Percentiles rank a stretch among this genome's conserved stretches.
Conservation (phyloP, 108 stramenopile species). For the Nannochloropsis gaditana region DNA sequence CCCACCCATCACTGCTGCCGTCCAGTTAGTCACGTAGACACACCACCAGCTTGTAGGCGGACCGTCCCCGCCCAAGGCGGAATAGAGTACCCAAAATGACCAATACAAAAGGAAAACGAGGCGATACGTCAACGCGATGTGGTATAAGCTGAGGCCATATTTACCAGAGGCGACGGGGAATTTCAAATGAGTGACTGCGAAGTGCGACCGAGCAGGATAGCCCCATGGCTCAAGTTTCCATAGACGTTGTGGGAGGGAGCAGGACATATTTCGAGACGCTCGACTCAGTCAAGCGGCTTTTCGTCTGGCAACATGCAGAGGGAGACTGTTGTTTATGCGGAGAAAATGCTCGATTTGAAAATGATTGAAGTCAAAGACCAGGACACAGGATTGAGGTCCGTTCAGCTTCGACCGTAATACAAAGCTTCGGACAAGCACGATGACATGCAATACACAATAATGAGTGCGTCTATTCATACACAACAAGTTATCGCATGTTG, state of each 20-base stretch:
- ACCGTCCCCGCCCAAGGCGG: background rate
- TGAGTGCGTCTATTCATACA: no score
- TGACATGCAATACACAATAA: no score
- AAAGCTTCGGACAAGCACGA: no score
- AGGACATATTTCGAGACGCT: background rate
- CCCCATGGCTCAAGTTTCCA: background rate
- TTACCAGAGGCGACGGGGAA: background rate
- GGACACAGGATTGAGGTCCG: no score
- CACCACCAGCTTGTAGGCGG: slow-evolving; percentile 10
- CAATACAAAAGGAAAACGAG: background rate
- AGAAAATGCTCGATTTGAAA: no score
- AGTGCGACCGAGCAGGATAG: background rate
- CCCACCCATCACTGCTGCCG: background rate
- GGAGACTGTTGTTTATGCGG: no score
- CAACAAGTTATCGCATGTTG: no score
- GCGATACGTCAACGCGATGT: background rate
- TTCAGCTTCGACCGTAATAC: no score
- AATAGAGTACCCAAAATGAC: background rate
- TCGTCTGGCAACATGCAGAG: no score
- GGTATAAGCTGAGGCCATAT: background rate
- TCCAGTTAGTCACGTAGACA: background rate
- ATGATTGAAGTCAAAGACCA: no score
- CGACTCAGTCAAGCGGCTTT: no score
- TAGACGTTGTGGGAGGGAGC: background rate
- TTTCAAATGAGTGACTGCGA: background rate